Conservation (phyloP, 2,329 filamentous ascomycete species). For the Fonsecaea pedrosoi region DNA sequence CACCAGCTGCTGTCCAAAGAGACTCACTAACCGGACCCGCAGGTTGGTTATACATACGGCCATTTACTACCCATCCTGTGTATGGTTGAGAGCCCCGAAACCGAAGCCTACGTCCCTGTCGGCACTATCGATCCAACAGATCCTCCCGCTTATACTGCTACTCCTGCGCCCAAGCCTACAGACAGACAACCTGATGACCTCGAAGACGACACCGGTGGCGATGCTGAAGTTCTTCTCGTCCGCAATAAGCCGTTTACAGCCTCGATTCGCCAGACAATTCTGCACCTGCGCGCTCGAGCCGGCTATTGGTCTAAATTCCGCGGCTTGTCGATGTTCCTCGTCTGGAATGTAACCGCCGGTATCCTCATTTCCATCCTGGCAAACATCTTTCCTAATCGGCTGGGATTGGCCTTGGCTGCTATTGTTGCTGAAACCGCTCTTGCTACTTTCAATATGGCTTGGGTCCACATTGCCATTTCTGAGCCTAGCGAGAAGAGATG, state of each 20-base stretch:
- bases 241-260: slow-evolving; percentile 66
- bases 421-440: slow-evolving; percentile 67
- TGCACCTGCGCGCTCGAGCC: slow-evolving; percentile 67
- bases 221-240: slow-evolving; percentile 54
- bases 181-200: slow-evolving; percentile 18
- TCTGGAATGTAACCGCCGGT: slow-evolving; percentile 55
- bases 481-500: slow-evolving; percentile 68
- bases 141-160: slow-evolving; percentile 44
- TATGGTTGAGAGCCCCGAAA: slow-evolving; percentile 67
- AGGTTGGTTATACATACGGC: slow-evolving; percentile 62
- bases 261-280: slow-evolving; percentile 63
- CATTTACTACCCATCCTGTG: slow-evolving; percentile 67
- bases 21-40: slow-evolving; percentile 14
- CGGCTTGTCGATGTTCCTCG: slow-evolving; percentile 63
- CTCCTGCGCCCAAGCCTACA: slow-evolving; percentile 41
- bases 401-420: slow-evolving; percentile 58
- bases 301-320: slow-evolving; percentile 73
- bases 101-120: slow-evolving; percentile 60
- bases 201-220: slow-evolving; percentile 47
- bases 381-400: slow-evolving; percentile 51
- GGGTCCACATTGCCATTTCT: slow-evolving; percentile 87
- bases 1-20: no score
- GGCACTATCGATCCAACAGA: slow-evolving; percentile 46
- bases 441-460: slow-evolving; percentile 73
- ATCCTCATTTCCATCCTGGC: slow-evolving; percentile 56